Evolutionary conservation across 805 yeast genomes (phyloP), one percentile per base, ranked within the genome.

Genomic region (Suhomyces faveliae): DNA sequence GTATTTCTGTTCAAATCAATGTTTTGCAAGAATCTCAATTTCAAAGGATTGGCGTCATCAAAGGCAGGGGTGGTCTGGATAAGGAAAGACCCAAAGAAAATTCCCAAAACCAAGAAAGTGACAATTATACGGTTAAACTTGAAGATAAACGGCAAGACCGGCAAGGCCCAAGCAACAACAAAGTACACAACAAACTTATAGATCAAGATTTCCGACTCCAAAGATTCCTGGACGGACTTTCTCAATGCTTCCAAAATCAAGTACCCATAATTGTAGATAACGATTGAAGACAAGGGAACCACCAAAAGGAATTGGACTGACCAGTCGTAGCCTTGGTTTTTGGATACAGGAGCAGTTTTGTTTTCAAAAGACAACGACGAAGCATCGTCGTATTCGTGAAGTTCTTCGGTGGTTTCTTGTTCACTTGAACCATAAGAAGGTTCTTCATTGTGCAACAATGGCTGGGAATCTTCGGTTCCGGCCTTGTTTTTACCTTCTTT

Each of bases 141-240:
- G 67, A 85, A 85, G 35, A 81, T 67, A 60, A 87, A 87, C 5
- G 94, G 89, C 42, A 86, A 56, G 13, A 84, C 59, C 6, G 92
- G 85, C 11, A 73, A 43, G 2, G 68, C 51, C 67, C 69, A 63
- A 6, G 59, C 59, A 46, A 65, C 51, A 8, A 68, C 69, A 51
- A 70, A 57, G 6, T 47, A 20, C 50, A 64, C 60, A 22, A 70
- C 51, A 25, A 64, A 43, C 35, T 51, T 52, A 51, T 62, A 71
- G 45, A 73, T 59, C 40, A 67, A 56, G 5, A 54, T 49, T 47
- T 80, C 78, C 3, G 82, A 67, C 3, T 56, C 53, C 12, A 67
- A 61, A 5, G 85, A 79, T 59, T 89, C 96, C 58, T 85, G 89
- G 17, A 81, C 76, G 0, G 91, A 80, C 65, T 88, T 89, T 57